These are phyloP conservation scores for Chaetomium fimeti DNA, from an alignment of 495 filamentous ascomycete genomes.

Conservation along the genomic window DNA sequence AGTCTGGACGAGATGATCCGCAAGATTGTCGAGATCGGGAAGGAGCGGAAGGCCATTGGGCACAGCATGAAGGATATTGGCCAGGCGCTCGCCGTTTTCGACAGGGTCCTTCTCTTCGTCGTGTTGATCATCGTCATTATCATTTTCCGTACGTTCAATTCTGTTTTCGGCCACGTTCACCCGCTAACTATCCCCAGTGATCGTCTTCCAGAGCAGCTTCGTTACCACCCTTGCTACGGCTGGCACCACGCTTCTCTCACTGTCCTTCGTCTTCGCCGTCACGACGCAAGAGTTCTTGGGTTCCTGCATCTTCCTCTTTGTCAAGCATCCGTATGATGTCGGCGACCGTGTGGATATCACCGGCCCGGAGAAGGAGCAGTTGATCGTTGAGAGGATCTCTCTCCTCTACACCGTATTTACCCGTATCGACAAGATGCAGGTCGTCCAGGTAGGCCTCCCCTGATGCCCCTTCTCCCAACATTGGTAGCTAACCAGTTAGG, in stretches of 20 bases:
- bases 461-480: not conserved
- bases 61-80: constrained; percentile 96
- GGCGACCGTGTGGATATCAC: constrained; percentile 88
- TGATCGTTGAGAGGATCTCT: constrained; percentile 89
- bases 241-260: constrained; percentile 86
- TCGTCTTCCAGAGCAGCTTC: constrained; percentile 81
- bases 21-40: constrained; percentile 76
- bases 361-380: constrained; percentile 58
- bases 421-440: constrained; percentile 73
- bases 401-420: constrained; percentile 93
- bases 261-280: constrained; percentile 90
- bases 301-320: constrained; percentile 96
- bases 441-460: constrained; percentile 58
- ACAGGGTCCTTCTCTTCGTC: constrained; percentile 75
- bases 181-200: constrained; percentile 48
- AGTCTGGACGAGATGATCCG: constrained; percentile 93
- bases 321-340: constrained; percentile 90
- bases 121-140: constrained; percentile 78
- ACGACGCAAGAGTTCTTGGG: constrained; percentile 92
- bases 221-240: constrained; percentile 88
- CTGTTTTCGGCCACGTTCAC: too few relatives aligned
- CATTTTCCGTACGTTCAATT: constrained; percentile 65
- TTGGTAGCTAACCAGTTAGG: constrained; percentile 26
- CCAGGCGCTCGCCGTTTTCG: constrained; percentile 86
- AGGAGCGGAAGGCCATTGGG: constrained; percentile 78